phyloP scores from a whole-genome alignment of 2,329 filamentous ascomycete species.

The Colletotrichum sansevieriae region DNA sequence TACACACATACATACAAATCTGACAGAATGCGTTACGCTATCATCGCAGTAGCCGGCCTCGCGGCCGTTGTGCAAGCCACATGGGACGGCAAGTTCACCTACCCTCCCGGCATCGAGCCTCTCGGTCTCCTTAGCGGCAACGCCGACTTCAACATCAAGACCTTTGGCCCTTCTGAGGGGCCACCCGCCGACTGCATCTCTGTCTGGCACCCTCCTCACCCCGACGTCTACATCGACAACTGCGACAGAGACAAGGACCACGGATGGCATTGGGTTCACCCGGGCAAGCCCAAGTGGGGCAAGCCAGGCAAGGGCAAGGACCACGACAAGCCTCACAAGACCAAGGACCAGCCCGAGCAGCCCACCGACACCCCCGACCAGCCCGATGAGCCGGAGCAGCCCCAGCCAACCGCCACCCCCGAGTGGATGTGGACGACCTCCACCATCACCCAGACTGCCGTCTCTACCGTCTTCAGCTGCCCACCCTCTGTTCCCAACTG shows the following conservation, averaged over 20 bases:
- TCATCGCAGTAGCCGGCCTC: constrained; percentile 41
- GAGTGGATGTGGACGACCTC: constrained; percentile 56
- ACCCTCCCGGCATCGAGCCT: constrained; percentile 44
- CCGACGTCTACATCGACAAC: constrained; percentile 51
- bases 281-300: constrained; percentile 44
- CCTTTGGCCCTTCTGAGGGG: constrained; percentile 43
- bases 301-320: constrained; percentile 33
- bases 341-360: constrained; percentile 15
- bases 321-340: constrained; percentile 16
- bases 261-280: constrained; percentile 55
- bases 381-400: constrained; percentile 20
- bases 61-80: constrained; percentile 38
- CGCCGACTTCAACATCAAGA: constrained; percentile 36
- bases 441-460: constrained; percentile 56
- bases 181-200: constrained; percentile 48
- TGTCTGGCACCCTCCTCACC: constrained; percentile 55
- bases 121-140: constrained; percentile 25
- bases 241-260: constrained; percentile 50
- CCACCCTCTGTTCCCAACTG: constrained; percentile 51
- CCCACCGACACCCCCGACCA: constrained; percentile 3
- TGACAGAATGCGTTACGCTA: constrained; percentile 41
- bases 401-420: constrained; percentile 42
- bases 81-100: constrained; percentile 42
- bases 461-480: constrained; percentile 57
- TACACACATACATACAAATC: constrained; percentile 15